phyloP scores from a whole-genome alignment of 2,329 filamentous ascomycete species.

The Scolecobasidium constrictum region DNA sequence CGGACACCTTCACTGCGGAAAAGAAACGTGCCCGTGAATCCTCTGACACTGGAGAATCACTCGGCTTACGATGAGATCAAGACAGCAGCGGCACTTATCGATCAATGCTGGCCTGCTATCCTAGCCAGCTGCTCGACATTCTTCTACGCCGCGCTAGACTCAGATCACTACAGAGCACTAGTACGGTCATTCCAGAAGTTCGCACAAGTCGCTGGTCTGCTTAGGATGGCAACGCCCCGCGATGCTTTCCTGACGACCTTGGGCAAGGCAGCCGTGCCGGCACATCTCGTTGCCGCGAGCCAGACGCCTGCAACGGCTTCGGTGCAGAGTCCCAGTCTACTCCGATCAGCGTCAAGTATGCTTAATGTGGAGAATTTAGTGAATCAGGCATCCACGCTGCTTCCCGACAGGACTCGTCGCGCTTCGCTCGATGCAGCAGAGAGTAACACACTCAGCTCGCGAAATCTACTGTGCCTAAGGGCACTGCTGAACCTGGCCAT shows the following conservation, averaged over 20 bases:
- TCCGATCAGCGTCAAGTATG: slow-evolving; percentile 60
- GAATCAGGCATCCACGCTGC: slow-evolving; percentile 28
- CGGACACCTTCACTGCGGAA: slow-evolving; percentile 59
- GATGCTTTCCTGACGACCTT: slow-evolving; percentile 93
- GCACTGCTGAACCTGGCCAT: slow-evolving; percentile 93
- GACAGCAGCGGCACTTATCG: slow-evolving; percentile 71
- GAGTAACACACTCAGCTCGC: slow-evolving; percentile 59
- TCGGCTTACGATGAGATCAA: slow-evolving; percentile 60
- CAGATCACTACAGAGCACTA: slow-evolving; percentile 84
- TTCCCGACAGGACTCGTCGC: slow-evolving; percentile 49
- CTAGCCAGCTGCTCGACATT: slow-evolving; percentile 94
- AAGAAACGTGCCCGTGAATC: slow-evolving; percentile 74
- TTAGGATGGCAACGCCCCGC: slow-evolving; percentile 73
- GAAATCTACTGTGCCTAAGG: slow-evolving; percentile 81
- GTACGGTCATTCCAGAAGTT: slow-evolving; percentile 93
- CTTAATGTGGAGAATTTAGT: slow-evolving; percentile 60
- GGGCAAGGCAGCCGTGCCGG: slow-evolving; percentile 83
- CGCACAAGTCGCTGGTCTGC: slow-evolving; percentile 82
- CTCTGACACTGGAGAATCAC: slow-evolving; percentile 63
- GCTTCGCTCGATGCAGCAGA: slow-evolving; percentile 40
- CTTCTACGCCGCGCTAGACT: slow-evolving; percentile 80
- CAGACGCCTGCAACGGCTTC: slow-evolving; percentile 17
- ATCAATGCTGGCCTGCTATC: slow-evolving; percentile 90
- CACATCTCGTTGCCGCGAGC: slow-evolving; percentile 47
- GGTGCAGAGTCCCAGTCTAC: slow-evolving; percentile 46